Evolutionary conservation across 177 flowering plant genomes (phyloP), one percentile per base, ranked within the genome.

Genomic region (Vitis hybrid): DNA sequence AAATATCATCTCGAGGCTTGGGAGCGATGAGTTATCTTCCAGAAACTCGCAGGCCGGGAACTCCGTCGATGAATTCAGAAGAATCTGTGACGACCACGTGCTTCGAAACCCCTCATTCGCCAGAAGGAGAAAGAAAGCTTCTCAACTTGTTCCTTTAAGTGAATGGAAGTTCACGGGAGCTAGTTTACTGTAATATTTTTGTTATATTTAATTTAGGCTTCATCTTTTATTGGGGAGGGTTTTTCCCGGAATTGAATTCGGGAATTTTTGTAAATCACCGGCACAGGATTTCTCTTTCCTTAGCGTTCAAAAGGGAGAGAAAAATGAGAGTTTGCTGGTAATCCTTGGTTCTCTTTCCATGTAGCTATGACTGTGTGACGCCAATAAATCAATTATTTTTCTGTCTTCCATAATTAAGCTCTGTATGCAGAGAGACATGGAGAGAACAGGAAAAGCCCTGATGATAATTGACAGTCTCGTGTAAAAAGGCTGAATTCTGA

Each of bases 21-120:
- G 45, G 45, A 40, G 45, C 9, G 7, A 40, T 30, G 3, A 49
- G 48, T 15, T 8, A 8, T 11, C 23, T 67, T 69, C 65, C 67
- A 48, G 86, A 81, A 51, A 64, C 74, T 52, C 81, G 86, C 52
- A 84, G 90, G 2, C 78, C 84, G 40, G 81, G 81, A 12, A 85
- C 82, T 40, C 92, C 91, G 10, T 87, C 90, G 45, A 78, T 83
- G 87, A 85, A 81, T 60, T 88, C 94, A 0, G 94, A 88, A 52
- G 92, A 82, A 60, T 90, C 93, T 2, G 89, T 17, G 57, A 85
- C 88, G 26, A 87, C 93, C 4, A 77, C 84, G 54, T 82, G 84
- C 59, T 74, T 77, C 19, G 88, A 85, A 10, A 78, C 82, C 69
- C 78, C 8, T 49, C 30, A 54, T 59, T 18, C 51, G 14, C 63